Base-by-base conservation (phyloP, 169 alveolate species). In the Plasmodium vivax region DNA sequence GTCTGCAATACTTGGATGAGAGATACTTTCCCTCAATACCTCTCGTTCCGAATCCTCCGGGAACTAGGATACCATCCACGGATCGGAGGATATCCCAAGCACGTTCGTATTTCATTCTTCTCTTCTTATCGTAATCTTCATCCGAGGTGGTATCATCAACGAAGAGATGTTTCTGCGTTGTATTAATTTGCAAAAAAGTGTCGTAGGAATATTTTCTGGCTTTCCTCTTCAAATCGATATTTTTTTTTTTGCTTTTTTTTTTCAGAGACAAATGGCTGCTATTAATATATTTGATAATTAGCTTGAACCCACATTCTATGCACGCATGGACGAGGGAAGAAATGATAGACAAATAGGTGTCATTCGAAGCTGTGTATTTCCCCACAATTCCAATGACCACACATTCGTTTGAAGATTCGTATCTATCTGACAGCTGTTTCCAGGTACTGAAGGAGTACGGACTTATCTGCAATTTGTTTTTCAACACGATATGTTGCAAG, bases 11-110 rank as follows among this genome's bases (percentile, higher is more conserved):
- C 82, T 97, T 51, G 38, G 97, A 96, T n/a, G 99, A 98, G 73
- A 93, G 87, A 84, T 95, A 96, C 82, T 98, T 98, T 9, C 99
- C 99, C 81, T 96, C 96, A 58, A 97, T 93, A 16, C 99, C 99
- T 54, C 99, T 95, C 36, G 97, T 96, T 1, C 99, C 99, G 96
- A 98, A 99, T 9, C 99, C 99, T 7, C 98, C 99, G 5, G 99
- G 99, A 27, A 98, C 98, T 45, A 99, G 97, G 47, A 99, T 98
- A 1, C 99, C 99, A 45, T 97, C 97, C 12, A 95, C 97, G 0
- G 93, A 84, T 93, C 92, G 90, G 43, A 98, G 87, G 19, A 95
- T 90, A 41, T 90, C 96, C 98, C 98, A 96, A 1, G 97, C 97
- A 34, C 75, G 75, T 16, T 93, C 96, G 82, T 95, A 95, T 38